Evolutionary conservation across 2,329 filamentous ascomycete genomes (phyloP).

Genomic region (Pseudocercospora crystallina): DNA sequence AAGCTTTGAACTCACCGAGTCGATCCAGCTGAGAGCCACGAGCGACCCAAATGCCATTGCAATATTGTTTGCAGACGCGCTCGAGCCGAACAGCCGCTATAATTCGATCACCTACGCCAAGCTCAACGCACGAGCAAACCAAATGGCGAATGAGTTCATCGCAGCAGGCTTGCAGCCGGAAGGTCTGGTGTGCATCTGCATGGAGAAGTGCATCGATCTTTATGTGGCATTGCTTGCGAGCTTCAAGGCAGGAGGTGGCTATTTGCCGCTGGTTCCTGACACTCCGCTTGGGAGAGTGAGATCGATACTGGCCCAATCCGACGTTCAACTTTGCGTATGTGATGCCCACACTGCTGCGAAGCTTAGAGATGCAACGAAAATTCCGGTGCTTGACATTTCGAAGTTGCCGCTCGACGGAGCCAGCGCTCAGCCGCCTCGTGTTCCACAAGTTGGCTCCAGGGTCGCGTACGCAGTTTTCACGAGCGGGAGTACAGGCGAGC

Average conservation of each 20-base stretch:
- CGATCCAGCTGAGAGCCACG: constrained; percentile 56
- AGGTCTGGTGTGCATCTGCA: constrained; percentile 65
- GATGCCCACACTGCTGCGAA: constrained; percentile 22
- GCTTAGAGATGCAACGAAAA: constrained; percentile 16
- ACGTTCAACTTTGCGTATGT: constrained; percentile 50
- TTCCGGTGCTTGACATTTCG: constrained; percentile 31
- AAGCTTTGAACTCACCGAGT: constrained; percentile 37
- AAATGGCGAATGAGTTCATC: constrained; percentile 59
- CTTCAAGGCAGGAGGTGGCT: constrained; percentile 73
- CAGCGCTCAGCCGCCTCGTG: constrained; percentile 25
- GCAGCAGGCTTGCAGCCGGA: constrained; percentile 50
- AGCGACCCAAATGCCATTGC: constrained; percentile 57
- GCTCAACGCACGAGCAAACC: constrained; percentile 65
- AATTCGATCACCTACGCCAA: constrained; percentile 61
- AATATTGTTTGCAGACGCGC: constrained; percentile 60
- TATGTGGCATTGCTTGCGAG: constrained; percentile 74
- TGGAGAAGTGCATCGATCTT: constrained; percentile 72
- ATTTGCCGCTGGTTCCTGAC: constrained; percentile 75
- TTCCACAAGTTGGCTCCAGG: constrained; percentile 46
- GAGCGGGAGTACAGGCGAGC: constrained; percentile 76
- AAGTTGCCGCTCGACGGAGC: constrained; percentile 39
- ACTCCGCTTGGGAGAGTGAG: constrained; percentile 63
- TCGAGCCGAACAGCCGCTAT: constrained; percentile 40
- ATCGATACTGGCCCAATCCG: constrained; percentile 63
- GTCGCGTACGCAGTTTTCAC: constrained; percentile 77